Evolutionary conservation across 108 stramenopile species (phyloP).

Genomic region (Discostella pseudostelligera): DNA sequence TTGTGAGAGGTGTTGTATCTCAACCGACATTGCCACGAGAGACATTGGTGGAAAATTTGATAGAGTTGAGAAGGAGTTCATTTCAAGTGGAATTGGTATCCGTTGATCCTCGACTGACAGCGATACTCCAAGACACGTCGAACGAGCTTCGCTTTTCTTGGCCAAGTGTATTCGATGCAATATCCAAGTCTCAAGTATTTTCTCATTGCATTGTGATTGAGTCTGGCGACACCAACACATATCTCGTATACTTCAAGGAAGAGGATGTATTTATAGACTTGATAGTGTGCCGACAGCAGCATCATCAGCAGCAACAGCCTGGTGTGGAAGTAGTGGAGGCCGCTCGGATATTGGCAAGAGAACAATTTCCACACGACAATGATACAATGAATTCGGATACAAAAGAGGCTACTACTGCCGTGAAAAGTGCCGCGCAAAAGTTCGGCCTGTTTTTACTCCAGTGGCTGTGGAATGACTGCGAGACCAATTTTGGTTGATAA

Average conservation of each 20-base stretch:
- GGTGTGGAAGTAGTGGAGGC: background rate
- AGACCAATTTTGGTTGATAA: background rate
- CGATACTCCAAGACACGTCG: slow-evolving; percentile 22
- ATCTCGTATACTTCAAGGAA: slow-evolving; percentile 14
- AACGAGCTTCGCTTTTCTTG: slow-evolving; percentile 30
- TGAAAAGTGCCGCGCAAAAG: slow-evolving; percentile 1
- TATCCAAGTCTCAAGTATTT: slow-evolving; percentile 19
- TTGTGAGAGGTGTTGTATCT: slow-evolving; percentile 18
- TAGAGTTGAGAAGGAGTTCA: slow-evolving; percentile 21
- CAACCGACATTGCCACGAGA: background rate
- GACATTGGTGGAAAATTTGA: slow-evolving; percentile 4
- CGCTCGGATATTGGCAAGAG: slow-evolving; percentile 19
- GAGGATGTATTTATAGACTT: slow-evolving; percentile 15
- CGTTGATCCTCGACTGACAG: slow-evolving; percentile 21
- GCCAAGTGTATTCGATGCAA: slow-evolving; percentile 22
- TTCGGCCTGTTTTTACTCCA: slow-evolving; percentile 11
- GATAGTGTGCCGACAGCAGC: background rate
- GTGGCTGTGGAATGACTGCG: slow-evolving; percentile 19
- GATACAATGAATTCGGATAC: no score
- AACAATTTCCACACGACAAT: background rate
- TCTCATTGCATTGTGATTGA: slow-evolving; percentile 24
- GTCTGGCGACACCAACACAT: background rate
- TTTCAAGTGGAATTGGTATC: slow-evolving; percentile 19
- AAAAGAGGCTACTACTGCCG: background rate
- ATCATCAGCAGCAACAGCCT: no score